Conservation (phyloP, 495 filamentous ascomycete species). For the Aspergillus haitiensis region DNA sequence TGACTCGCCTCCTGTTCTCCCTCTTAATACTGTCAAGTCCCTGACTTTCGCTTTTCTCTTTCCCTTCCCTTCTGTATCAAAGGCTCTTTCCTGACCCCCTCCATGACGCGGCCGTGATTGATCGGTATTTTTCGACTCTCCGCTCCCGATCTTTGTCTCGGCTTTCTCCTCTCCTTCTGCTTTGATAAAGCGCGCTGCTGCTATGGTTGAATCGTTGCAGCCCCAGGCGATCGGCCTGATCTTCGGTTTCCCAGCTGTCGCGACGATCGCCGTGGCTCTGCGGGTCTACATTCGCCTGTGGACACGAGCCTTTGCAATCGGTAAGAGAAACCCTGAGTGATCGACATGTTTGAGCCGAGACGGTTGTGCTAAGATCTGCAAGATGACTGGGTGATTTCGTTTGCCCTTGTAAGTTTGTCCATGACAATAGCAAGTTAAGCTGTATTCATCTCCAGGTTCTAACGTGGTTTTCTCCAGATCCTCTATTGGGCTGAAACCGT, state of each 20-base stretch:
- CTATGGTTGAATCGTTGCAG: slow-evolving; percentile 26
- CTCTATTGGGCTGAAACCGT: slow-evolving; percentile 24
- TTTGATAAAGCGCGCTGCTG: neutral
- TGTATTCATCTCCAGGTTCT: too few species aligned
- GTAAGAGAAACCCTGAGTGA: neutral
- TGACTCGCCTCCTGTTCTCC: too few species aligned
- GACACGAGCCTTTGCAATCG: slow-evolving; percentile 44
- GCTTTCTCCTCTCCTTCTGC: too few species aligned
- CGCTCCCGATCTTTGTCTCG: too few species aligned
- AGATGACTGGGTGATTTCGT: slow-evolving; percentile 22
- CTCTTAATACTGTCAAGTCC: too few species aligned
- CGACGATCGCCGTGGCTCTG: slow-evolving; percentile 38
- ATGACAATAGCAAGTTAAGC: too few species aligned
- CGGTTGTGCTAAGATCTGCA: neutral
- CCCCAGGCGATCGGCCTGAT: slow-evolving; percentile 42
- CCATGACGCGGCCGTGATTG: too few species aligned
- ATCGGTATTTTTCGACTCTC: too few species aligned
- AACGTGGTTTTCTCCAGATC: neutral
- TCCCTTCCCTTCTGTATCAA: too few species aligned
- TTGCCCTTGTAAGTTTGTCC: slow-evolving; percentile 12
- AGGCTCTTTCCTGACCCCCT: too few species aligned
- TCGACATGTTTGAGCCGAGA: neutral
- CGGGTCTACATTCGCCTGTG: slow-evolving; percentile 44
- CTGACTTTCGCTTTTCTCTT: too few species aligned
- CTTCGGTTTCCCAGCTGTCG: slow-evolving; percentile 43